Base-by-base conservation (phyloP, 2,329 filamentous ascomycete species). In the Trichoderma atroviride region DNA sequence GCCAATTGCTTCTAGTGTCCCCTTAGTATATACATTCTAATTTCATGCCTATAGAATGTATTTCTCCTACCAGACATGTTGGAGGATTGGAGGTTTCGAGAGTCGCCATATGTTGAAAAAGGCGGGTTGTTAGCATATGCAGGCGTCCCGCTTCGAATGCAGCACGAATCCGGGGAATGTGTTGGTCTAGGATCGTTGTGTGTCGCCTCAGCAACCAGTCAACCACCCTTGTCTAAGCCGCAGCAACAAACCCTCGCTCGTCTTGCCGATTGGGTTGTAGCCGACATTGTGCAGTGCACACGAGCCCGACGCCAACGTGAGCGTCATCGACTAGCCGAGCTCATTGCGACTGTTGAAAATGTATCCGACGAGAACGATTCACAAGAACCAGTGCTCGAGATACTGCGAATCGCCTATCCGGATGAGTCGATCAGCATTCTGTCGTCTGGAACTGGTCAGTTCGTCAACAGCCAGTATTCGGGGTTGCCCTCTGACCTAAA, bases 131-230 rank as follows among this genome's bases (percentile, higher is more conserved):
- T 5, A 27, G 52, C 52, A 27, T 55, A 55, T 14, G 52, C 52
- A 9, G 52, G 52, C 13, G 52, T 24, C 24, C 52, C 52, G 24
- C 52, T 55, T 55, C 52, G 52, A 24, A 16, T 55, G 52, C 52
- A 55, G 22, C 24, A 27, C 24, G 52, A 55, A 27, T 55, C 52
- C 4, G 58, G 58, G 29, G 27, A 61, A 40, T 61, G 58, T n/a
- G 40, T 61, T 33, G 47, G 58, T 5, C 40, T 61, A 33, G 40
- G 58, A 33, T 61, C 58, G 40, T 40, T 61, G 14, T 61, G 58
- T 33, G 58, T 61, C 16, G 31, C 58, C 31, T 61, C 40, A 24
- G 47, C 37, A n/a, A 61, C 40, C 22, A 61, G 24, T 11, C 58
- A 61, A 47, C 37, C 29, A 16, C 58, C 58, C 22, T 50, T 61